These are phyloP conservation scores for Pseudonectria foliicola DNA, from an alignment of 2,329 filamentous ascomycete species.

Conservation along the genomic window DNA sequence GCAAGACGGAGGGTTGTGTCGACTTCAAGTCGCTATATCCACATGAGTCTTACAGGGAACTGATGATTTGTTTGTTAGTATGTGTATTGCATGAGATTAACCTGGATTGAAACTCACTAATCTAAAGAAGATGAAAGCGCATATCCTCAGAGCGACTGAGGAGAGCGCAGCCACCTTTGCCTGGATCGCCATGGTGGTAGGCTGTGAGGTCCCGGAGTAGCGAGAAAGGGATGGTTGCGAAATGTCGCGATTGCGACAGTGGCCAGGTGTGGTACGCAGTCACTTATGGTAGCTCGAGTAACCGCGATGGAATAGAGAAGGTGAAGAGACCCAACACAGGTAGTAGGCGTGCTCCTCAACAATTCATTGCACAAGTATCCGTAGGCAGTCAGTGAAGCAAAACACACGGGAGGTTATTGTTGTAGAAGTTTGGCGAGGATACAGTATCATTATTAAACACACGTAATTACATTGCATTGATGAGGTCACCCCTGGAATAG, in stretches of 20 bases:
- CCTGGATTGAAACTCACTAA: constrained; percentile 22
- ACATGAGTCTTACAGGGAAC: constrained; percentile 28
- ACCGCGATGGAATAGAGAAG: no score
- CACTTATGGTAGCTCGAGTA: no score
- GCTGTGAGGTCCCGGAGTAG: constrained; percentile 5
- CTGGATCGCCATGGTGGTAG: constrained; percentile 24
- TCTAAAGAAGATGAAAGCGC: constrained; percentile 30
- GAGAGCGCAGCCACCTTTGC: constrained; percentile 26
- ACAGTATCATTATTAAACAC: neutral
- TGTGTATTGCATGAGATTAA: constrained; percentile 3
- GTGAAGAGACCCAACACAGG: no score
- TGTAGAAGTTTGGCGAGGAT: neutral
- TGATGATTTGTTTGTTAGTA: constrained; percentile 12
- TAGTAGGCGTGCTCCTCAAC: no score
- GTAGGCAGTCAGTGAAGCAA: neutral
- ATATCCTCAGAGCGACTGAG: constrained; percentile 32
- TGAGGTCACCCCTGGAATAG: neutral
- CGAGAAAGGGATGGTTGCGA: constrained; percentile 5
- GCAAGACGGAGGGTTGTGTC: neutral
- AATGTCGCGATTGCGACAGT: constrained; percentile 5
- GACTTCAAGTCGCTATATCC: neutral
- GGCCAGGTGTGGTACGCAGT: no score
- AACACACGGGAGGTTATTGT: no score
- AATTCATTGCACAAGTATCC: neutral
- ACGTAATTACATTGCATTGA: neutral